Conservation (phyloP, 139 green algal species). For the Chlamydomonas schloesseri region DNA sequence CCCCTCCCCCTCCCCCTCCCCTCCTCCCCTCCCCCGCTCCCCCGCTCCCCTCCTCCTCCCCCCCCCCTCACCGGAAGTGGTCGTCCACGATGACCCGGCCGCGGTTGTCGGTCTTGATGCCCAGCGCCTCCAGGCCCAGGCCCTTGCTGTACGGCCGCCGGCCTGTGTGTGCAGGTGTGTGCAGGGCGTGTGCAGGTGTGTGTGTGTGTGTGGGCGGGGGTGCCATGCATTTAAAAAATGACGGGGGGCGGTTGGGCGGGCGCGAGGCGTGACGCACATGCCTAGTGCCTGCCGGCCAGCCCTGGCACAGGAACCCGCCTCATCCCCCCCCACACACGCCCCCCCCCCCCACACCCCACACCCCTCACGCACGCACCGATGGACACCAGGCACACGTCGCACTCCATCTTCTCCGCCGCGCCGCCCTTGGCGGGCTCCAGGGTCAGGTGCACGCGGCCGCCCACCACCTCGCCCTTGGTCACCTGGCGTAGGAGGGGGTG, state of each 20-base stretch:
- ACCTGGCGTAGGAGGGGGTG: no score
- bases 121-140: slow-evolving; percentile 91
- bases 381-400: slow-evolving; percentile 95
- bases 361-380: slow-evolving; percentile 69
- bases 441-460: slow-evolving; percentile 75
- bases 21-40: no score
- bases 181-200: no score
- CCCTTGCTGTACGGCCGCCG: slow-evolving; percentile 78
- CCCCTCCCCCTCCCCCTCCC: no score
- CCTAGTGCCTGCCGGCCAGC: no score
- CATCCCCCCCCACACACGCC: no score
- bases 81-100: slow-evolving; percentile 77
- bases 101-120: slow-evolving; percentile 83
- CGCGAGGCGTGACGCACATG: no score
- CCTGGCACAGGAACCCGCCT: no score
- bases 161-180: slow-evolving; percentile 71
- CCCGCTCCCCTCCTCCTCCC: no score
- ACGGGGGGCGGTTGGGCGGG: no score
- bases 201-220: no score
- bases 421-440: slow-evolving; percentile 83
- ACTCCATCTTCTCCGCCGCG: slow-evolving; percentile 75
- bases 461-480: slow-evolving; percentile 69
- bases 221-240: no score
- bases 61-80: slow-evolving; percentile 10
- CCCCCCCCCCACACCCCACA: not conserved